Conservation (phyloP, 176 grass and related monocot species). For the Thalia dealbata region DNA sequence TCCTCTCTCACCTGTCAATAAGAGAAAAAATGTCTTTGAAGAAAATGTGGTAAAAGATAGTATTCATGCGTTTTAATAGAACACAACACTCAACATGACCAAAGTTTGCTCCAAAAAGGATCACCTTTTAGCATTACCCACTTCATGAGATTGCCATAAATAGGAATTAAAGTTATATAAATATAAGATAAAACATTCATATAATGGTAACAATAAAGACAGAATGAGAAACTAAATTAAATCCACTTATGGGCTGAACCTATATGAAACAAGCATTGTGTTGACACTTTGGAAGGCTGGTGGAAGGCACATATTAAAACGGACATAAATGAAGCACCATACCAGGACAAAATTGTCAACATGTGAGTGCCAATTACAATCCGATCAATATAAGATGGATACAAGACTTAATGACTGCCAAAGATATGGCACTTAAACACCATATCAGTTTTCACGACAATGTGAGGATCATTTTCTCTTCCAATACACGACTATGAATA, state of each 20-base stretch:
- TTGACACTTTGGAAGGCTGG: background rate
- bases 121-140: background rate
- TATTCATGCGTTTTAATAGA: background rate
- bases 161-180: background rate
- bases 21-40: background rate
- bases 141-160: too few relatives aligned
- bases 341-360: background rate
- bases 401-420: too few relatives aligned
- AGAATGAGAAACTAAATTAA: background rate
- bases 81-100: background rate
- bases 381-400: too few relatives aligned
- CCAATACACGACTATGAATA: background rate
- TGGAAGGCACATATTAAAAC: background rate
- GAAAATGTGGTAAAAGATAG: background rate
- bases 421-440: too few relatives aligned
- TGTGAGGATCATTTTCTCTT: background rate
- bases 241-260: background rate
- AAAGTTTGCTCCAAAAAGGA: background rate
- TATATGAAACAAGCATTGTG: background rate
- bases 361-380: background rate
- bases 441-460: background rate
- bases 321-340: background rate
- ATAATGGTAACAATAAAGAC: background rate
- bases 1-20: slow-evolving; percentile 58
- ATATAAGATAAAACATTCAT: background rate